Percentiles rank a stretch among this genome's conserved stretches.
These are phyloP conservation scores for Puccinia coronata DNA, from an alignment of 1,284 basidiomycete species.

Conservation along the genomic window DNA sequence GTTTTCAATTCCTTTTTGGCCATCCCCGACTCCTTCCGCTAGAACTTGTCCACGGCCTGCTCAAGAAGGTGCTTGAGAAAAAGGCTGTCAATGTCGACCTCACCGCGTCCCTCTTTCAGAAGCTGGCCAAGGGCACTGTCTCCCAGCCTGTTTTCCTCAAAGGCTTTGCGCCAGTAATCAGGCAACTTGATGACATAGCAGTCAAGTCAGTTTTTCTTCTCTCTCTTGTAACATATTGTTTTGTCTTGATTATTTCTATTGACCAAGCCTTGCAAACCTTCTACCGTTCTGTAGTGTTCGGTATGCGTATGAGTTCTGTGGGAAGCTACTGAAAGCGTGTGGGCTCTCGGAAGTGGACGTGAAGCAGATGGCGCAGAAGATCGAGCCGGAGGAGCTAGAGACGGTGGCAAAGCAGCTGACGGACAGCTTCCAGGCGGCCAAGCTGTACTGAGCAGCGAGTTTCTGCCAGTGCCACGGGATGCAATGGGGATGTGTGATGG, in stretches of 20 bases:
- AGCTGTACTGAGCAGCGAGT: too few species aligned
- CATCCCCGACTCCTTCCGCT: not conserved
- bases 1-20: not conserved
- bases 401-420: not conserved
- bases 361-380: slow-evolving; percentile 1
- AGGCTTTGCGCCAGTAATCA: slow-evolving; percentile 18
- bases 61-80: slow-evolving; percentile 17
- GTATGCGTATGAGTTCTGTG: slow-evolving; percentile 31
- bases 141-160: not conserved
- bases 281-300: not conserved
- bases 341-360: too few species aligned
- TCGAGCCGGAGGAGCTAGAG: slow-evolving; percentile 13
- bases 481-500: too few species aligned
- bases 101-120: not conserved
- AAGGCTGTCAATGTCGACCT: slow-evolving; percentile 2
- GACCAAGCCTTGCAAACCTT: not conserved
- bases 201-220: slow-evolving; percentile 21
- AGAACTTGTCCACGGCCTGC: not conserved
- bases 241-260: too few species aligned
- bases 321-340: too few species aligned
- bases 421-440: slow-evolving; percentile 1
- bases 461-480: too few species aligned
- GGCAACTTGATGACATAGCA: slow-evolving; percentile 8
- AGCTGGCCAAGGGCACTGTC: not conserved
- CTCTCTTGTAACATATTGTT: too few species aligned